Conservation (phyloP, 495 filamentous ascomycete species). For the Aspergillus egyptiacus region DNA sequence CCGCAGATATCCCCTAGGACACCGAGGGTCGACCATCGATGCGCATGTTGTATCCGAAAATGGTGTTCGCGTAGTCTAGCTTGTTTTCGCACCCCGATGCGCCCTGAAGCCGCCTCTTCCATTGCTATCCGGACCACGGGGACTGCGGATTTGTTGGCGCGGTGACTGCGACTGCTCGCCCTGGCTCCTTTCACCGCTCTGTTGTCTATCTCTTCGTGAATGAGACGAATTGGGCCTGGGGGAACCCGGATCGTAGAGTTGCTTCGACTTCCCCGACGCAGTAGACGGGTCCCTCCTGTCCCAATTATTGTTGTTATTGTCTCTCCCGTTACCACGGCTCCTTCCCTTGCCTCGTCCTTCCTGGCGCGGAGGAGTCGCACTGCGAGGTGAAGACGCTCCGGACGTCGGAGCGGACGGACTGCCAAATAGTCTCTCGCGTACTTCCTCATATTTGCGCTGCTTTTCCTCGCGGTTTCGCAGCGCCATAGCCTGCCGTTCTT, state of each 20-base stretch:
- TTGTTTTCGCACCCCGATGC: constrained; percentile 41
- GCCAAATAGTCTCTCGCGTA: constrained; percentile 76
- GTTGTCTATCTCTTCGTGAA: constrained; percentile 41
- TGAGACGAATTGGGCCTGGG: constrained; percentile 54
- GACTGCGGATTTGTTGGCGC: constrained; percentile 58
- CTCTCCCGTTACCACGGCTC: constrained; percentile 32
- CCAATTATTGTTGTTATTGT: constrained; percentile 23
- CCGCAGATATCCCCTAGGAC: neutral
- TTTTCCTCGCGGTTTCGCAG: constrained; percentile 78
- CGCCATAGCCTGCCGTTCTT: constrained; percentile 67
- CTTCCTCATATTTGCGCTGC: constrained; percentile 81
- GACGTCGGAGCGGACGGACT: constrained; percentile 42
- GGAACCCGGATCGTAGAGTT: constrained; percentile 72
- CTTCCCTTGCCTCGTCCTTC: constrained; percentile 38
- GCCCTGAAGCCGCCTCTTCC: constrained; percentile 70
- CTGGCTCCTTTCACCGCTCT: constrained; percentile 30
- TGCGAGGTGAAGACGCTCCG: constrained; percentile 53
- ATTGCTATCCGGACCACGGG: constrained; percentile 68
- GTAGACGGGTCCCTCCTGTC: constrained; percentile 47
- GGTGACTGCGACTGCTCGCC: constrained; percentile 38
- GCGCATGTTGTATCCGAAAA: neutral
- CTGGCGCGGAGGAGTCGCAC: constrained; percentile 56
- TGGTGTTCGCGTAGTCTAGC: constrained; percentile 22
- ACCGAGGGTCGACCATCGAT: neutral
- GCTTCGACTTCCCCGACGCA: constrained; percentile 36